Evolutionary conservation across 148 eudicot species (phyloP).

Genomic region (Persicaria maculosa): DNA sequence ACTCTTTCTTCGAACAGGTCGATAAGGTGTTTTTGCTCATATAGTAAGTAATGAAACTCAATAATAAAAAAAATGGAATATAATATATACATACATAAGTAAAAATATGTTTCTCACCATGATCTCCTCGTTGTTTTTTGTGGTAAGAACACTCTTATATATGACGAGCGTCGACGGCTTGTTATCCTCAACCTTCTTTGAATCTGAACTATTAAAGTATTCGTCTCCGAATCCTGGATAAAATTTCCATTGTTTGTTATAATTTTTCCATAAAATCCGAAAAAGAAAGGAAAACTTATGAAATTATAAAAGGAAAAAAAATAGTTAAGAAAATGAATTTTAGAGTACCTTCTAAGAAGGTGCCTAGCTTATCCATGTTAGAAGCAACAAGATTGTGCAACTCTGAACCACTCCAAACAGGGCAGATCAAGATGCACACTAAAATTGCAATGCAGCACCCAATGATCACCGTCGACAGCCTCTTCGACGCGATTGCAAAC

Average conservation of each 20-base stretch:
- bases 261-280: background rate
- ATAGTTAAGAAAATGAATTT: slow-evolving; percentile 10
- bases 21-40: too few species aligned
- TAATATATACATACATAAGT: background rate
- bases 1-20: too few species aligned
- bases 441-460: slow-evolving; percentile 42
- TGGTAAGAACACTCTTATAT: slow-evolving; percentile 31
- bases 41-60: too few species aligned
- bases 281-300: background rate
- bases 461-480: slow-evolving; percentile 45
- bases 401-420: slow-evolving; percentile 77
- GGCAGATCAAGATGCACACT: slow-evolving; percentile 34
- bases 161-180: slow-evolving; percentile 21
- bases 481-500: slow-evolving; percentile 38
- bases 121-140: slow-evolving; percentile 34
- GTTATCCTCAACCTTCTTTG: slow-evolving; percentile 12
- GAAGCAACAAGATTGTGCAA: slow-evolving; percentile 40
- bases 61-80: too few species aligned
- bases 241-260: background rate
- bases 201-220: slow-evolving; percentile 16
- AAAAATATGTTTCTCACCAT: slow-evolving; percentile 27
- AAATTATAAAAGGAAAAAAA: background rate
- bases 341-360: slow-evolving; percentile 41
- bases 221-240: slow-evolving; percentile 36
- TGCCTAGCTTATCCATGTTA: slow-evolving; percentile 44